Percentiles rank a stretch among this genome's conserved stretches.
phyloP scores from a whole-genome alignment of 1,139 yeast species.

The Lodderomyces elongisporus region DNA sequence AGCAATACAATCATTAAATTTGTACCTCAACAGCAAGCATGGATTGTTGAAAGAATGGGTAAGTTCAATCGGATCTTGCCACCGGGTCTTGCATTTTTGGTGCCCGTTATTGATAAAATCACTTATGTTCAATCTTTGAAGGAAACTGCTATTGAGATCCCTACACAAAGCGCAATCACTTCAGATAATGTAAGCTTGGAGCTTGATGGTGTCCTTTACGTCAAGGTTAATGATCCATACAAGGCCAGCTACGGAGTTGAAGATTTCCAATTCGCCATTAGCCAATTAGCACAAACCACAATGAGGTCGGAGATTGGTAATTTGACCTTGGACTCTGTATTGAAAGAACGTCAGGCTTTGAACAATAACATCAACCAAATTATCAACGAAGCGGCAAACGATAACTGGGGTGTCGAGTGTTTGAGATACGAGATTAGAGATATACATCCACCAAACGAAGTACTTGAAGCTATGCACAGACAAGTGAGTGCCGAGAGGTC shows the following conservation, averaged over 20 bases:
- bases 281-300: conserved; percentile 85
- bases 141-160: conserved; percentile 80
- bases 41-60: conserved; percentile 92
- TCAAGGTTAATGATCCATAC: conserved; percentile 74
- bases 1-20: conserved; percentile 69
- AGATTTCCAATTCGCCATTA: conserved; percentile 79
- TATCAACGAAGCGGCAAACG: conserved; percentile 77
- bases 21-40: conserved; percentile 88
- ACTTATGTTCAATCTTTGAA: conserved; percentile 78
- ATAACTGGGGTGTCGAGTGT: conserved; percentile 80
- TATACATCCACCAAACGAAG: conserved; percentile 82
- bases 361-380: conserved; percentile 72
- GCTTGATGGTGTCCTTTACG: conserved; percentile 77
- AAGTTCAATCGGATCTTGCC: conserved; percentile 68
- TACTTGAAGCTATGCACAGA: conserved; percentile 87
- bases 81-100: conserved; percentile 72
- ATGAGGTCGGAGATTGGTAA: conserved; percentile 89
- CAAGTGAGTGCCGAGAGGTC: conserved; percentile 85
- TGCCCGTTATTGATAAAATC: conserved; percentile 71
- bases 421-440: conserved; percentile 84
- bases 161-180: conserved; percentile 80
- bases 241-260: conserved; percentile 88
- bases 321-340: conserved; percentile 69
- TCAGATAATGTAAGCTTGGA: conserved; percentile 82
- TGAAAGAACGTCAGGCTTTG: conserved; percentile 68